Evolutionary conservation across 495 filamentous ascomycete genomes (phyloP).

Genomic region (Penicillium paradoxum): DNA sequence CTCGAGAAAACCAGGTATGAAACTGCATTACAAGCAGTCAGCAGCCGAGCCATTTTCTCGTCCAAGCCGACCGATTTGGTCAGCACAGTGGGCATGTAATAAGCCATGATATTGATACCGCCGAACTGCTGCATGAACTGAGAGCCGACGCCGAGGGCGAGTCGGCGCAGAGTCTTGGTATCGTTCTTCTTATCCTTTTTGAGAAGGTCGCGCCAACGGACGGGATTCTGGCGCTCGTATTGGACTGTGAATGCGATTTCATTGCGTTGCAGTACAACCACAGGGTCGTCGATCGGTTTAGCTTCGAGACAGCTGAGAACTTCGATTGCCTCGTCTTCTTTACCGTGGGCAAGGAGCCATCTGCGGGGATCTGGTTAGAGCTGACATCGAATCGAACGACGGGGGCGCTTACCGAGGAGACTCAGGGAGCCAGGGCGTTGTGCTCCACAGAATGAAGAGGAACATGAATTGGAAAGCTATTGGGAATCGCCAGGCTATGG

Average conservation of each 20-base stretch:
- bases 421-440: slow-evolving; percentile 52
- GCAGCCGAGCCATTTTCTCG: slow-evolving; percentile 42
- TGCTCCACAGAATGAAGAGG: slow-evolving; percentile 44
- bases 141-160: slow-evolving; percentile 47
- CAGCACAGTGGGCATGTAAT: slow-evolving; percentile 48
- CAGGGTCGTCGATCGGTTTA: slow-evolving; percentile 42
- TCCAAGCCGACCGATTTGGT: slow-evolving; percentile 46
- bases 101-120: slow-evolving; percentile 46
- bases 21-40: slow-evolving; percentile 48
- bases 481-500: slow-evolving; percentile 48
- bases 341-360: slow-evolving; percentile 45
- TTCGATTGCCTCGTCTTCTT: slow-evolving; percentile 40
- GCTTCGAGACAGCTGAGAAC: slow-evolving; percentile 47
- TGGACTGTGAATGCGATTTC: slow-evolving; percentile 46
- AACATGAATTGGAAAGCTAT: slow-evolving; percentile 52
- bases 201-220: slow-evolving; percentile 43
- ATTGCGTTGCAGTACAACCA: slow-evolving; percentile 39
- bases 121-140: slow-evolving; percentile 53
- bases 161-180: slow-evolving; percentile 44
- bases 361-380: slow-evolving; percentile 16
- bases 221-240: slow-evolving; percentile 46
- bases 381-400: slow-evolving; percentile 19
- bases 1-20: slow-evolving; percentile 47
- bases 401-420: slow-evolving; percentile 39
- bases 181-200: slow-evolving; percentile 30